A percentile compares a stretch with the other conserved stretches of the same genome.
Conservation (phyloP, 257 asterid genomes). For the Primulina eburnea region DNA sequence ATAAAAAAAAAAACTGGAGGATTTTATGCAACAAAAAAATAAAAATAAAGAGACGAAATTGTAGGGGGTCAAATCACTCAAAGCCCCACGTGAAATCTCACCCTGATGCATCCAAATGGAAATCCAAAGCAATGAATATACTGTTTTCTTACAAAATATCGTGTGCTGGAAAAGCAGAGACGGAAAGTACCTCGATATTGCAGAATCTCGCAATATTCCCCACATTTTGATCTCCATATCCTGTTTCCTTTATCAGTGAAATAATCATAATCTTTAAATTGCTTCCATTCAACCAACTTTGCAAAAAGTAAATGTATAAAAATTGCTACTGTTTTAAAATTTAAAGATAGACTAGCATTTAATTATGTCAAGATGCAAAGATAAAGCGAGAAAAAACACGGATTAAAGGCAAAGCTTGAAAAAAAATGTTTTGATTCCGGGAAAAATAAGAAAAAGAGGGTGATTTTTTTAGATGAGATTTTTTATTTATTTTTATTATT, state of each 20-base stretch:
- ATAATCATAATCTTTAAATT: too few species aligned
- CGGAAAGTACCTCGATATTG: conserved; percentile 13
- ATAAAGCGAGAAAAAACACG: too few species aligned
- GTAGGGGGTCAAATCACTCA: conserved; percentile 27
- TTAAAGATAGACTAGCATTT: neutral
- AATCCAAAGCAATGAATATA: conserved; percentile 39
- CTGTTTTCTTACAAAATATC: conserved; percentile 30
- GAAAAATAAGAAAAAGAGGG: too few species aligned
- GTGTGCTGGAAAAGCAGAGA: conserved; percentile 23
- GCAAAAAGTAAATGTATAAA: too few species aligned
- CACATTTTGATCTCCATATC: neutral
- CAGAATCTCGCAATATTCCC: conserved; percentile 14
- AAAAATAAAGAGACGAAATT: neutral
- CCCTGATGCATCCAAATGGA: conserved; percentile 35
- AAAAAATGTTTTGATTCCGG: too few species aligned
- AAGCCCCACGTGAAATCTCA: conserved; percentile 36
- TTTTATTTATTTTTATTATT: too few species aligned
- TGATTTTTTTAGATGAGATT: too few species aligned
- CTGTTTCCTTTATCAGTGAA: neutral
- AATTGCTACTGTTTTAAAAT: too few species aligned
- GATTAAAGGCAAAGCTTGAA: too few species aligned
- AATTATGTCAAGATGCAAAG: too few species aligned
- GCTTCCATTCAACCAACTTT: too few species aligned
- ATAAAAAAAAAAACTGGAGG: neutral
- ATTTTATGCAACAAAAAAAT: too few species aligned